Evolutionary conservation across 2,329 filamentous ascomycete genomes (phyloP).

Genomic region (Cladophialophora chaetospira): DNA sequence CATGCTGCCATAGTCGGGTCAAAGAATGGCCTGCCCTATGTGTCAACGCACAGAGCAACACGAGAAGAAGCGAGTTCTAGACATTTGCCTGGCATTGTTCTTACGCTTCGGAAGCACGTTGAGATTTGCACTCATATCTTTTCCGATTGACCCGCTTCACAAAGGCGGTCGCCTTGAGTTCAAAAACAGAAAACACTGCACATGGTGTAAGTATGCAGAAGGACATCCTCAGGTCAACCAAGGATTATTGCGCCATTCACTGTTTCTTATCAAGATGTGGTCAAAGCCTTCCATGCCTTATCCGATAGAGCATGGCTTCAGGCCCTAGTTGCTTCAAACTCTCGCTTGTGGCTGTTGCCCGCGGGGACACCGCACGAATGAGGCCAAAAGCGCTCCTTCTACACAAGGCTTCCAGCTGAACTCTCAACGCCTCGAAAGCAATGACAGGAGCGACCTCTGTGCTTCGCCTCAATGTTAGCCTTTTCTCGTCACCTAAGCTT

Average conservation of each 20-base stretch:
- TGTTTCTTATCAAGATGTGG: constrained; percentile 11
- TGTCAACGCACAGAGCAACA: constrained; percentile 19
- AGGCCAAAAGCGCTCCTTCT: not conserved
- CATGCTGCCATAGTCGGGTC: not conserved
- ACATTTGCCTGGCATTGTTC: constrained; percentile 5
- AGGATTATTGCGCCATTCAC: constrained; percentile 27
- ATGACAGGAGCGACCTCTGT: not conserved
- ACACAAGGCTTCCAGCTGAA: not conserved
- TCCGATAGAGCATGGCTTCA: constrained; percentile 22
- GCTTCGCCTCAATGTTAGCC: not conserved
- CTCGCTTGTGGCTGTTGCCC: constrained; percentile 24
- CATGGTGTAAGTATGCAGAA: constrained; percentile 12
- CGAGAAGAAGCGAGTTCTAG: constrained; percentile 8
- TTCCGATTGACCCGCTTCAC: too few relatives aligned
- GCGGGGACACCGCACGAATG: constrained; percentile 17
- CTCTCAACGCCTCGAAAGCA: not conserved
- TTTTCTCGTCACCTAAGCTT: not conserved
- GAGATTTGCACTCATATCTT: constrained; percentile 8
- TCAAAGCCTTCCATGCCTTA: constrained; percentile 9
- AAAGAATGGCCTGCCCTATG: constrained; percentile 16
- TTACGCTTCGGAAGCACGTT: not conserved
- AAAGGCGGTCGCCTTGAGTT: too few relatives aligned
- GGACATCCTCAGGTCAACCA: constrained; percentile 9
- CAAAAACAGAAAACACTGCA: not conserved
- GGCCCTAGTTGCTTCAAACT: constrained; percentile 24